Evolutionary conservation across 2,329 filamentous ascomycete genomes (phyloP).

Genomic region (Colletotrichum agaves): DNA sequence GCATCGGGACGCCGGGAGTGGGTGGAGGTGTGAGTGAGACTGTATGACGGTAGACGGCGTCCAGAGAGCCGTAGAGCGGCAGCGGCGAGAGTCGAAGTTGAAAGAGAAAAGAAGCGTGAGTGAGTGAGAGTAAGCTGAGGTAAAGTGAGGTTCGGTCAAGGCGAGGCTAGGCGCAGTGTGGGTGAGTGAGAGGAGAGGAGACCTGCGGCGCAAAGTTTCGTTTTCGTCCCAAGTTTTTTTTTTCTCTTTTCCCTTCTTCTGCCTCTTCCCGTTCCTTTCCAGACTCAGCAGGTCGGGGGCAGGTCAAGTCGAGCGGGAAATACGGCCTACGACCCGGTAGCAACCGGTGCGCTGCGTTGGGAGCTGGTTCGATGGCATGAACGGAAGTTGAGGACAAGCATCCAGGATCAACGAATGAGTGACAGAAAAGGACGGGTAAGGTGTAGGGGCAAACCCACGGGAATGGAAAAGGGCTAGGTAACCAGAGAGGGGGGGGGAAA

Average conservation of each 20-base stretch:
- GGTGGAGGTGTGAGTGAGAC: constrained; percentile 13
- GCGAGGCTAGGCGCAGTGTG: background rate
- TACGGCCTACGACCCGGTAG: constrained; percentile 30
- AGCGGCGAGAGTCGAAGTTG: background rate
- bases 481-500: background rate
- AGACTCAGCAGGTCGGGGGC: background rate
- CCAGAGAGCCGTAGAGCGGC: background rate
- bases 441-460: background rate
- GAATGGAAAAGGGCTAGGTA: background rate
- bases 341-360: constrained; percentile 19
- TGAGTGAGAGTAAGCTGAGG: constrained; percentile 17
- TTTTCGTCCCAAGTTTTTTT: constrained; percentile 30
- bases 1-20: constrained; percentile 30
- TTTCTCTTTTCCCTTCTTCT: background rate
- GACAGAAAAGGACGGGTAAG: background rate
- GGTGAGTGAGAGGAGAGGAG: constrained; percentile 24
- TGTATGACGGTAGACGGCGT: constrained; percentile 11
- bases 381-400: constrained; percentile 30
- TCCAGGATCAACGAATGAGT: constrained; percentile 30
- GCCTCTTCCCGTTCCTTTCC: background rate
- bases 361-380: constrained; percentile 16
- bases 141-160: background rate
- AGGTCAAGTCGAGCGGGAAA: constrained; percentile 18
- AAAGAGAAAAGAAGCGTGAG: constrained; percentile 5
- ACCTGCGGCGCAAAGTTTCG: constrained; percentile 37